phyloP scores from a whole-genome alignment of 2,329 filamentous ascomycete species.

The Myriangium duriaei region DNA sequence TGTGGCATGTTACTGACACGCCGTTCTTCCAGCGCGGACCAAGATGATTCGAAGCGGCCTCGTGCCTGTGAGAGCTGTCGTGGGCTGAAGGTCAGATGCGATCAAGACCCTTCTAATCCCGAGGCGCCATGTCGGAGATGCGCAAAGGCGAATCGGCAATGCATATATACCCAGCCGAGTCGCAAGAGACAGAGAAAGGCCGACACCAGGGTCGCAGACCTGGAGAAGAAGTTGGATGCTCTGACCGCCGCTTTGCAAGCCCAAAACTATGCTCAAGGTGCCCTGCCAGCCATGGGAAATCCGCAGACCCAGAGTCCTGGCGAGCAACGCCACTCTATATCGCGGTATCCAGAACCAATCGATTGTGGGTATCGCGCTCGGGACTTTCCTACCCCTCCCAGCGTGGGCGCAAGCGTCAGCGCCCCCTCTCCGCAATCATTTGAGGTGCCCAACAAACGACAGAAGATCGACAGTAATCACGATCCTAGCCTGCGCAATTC shows the following conservation, averaged over 20 bases:
- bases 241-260: conserved; percentile 69
- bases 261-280: conserved; percentile 19
- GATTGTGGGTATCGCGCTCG: neutral
- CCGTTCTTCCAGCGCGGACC: conserved; percentile 25
- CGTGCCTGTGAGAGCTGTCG: conserved; percentile 37
- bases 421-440: neutral
- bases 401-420: neutral
- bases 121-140: conserved; percentile 54
- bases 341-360: neutral
- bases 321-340: neutral
- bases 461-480: neutral
- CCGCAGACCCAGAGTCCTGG: conserved; percentile 1
- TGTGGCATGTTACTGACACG: neutral
- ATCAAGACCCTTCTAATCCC: conserved; percentile 52
- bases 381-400: neutral
- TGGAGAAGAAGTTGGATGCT: conserved; percentile 87
- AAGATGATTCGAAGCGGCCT: conserved; percentile 33
- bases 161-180: conserved; percentile 61
- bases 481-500: neutral
- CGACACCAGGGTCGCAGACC: conserved; percentile 74
- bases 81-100: conserved; percentile 58
- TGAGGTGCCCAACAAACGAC: neutral
- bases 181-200: conserved; percentile 85
- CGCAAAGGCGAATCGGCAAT: conserved; percentile 64
- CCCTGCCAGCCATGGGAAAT: neutral